Evolutionary conservation across 441 rosid genomes (phyloP), one percentile per base, ranked within the genome.

Genomic region (Mallotus japonicus): DNA sequence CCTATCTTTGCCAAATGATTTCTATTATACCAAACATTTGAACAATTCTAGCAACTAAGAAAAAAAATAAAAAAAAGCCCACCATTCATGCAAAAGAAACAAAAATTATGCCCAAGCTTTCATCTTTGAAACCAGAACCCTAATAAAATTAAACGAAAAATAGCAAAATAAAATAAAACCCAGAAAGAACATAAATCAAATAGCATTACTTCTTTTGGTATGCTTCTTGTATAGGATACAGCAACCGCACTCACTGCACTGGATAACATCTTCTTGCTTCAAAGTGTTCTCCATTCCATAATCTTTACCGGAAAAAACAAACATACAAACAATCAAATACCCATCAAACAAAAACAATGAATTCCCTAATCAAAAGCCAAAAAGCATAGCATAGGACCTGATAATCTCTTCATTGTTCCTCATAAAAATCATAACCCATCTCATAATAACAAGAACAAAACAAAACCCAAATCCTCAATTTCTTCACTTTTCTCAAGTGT

Each of bases 191-290:
- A 28, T 3, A 28, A 14, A 65, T 54, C 15, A 10, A 54, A 34
- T 68, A 57, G 3, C 50, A 67, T 40, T 76, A 92, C 96, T 88
- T 83, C 93, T 84, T 97, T 0, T 95, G 58, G 95, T 94, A 53
- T 97, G 95, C 87, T 94, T 94, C 90, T 94, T 92, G 84, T 92
- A 94, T 3, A 90, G 87, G 46, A 94, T 94, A 78, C 97, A 95
- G 73, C 90, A 94, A n/a, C 97, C 99, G 62, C 99, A 94, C 80
- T 94, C 97, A 11, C 97, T 78, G 87, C 97, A 94, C 72, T 92
- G 97, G 42, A 94, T 94, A 53, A 92, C 96, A 77, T 90, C 99
- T 15, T 94, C 99, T 0, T 93, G 78, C 90, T 94, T 92, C 81
- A 92, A 67, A 6, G 95, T 88, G 72, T 89, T 89, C 76, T 91